phyloP scores from a whole-genome alignment of 2,329 filamentous ascomycete species.

The Aspergillus piperis region DNA sequence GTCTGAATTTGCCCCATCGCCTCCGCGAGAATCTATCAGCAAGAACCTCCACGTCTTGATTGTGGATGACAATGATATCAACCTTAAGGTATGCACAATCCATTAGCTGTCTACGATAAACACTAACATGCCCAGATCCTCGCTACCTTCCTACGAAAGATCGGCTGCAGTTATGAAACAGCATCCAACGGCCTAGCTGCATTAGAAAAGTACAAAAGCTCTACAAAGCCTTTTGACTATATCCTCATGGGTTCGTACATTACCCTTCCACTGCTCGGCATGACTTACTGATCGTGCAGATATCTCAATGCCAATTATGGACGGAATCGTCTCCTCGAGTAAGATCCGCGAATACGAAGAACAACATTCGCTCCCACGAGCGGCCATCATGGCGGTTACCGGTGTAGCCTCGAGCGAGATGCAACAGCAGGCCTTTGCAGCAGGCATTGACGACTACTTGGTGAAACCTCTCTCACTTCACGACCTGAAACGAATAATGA shows the following conservation, averaged over 20 bases:
- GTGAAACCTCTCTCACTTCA: constrained; percentile 35
- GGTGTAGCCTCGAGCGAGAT: constrained; percentile 35
- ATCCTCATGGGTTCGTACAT: constrained; percentile 34
- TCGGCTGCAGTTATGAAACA: constrained; percentile 38
- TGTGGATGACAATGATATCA: constrained; percentile 48
- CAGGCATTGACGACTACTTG: constrained; percentile 35
- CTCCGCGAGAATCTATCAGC: constrained; percentile 1
- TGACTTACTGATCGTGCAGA: constrained; percentile 30
- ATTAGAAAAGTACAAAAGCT: constrained; percentile 36
- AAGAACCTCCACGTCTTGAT: constrained; percentile 34
- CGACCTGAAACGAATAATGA: constrained; percentile 34
- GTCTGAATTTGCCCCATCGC: constrained; percentile 12
- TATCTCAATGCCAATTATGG: constrained; percentile 48
- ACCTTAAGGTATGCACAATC: constrained; percentile 31
- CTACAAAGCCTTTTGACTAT: constrained; percentile 37
- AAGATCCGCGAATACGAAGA: constrained; percentile 42
- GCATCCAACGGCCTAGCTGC: constrained; percentile 44
- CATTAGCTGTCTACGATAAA: neutral
- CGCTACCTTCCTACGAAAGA: constrained; percentile 41
- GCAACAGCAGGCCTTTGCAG: constrained; percentile 33
- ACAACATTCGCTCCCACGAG: constrained; percentile 22
- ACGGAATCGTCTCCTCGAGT: constrained; percentile 46
- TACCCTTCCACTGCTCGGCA: neutral
- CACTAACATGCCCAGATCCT: constrained; percentile 29
- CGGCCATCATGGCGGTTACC: constrained; percentile 35